Evolutionary conservation across 306 rosid species (phyloP).

Genomic region (Coriaria nepalensis): DNA sequence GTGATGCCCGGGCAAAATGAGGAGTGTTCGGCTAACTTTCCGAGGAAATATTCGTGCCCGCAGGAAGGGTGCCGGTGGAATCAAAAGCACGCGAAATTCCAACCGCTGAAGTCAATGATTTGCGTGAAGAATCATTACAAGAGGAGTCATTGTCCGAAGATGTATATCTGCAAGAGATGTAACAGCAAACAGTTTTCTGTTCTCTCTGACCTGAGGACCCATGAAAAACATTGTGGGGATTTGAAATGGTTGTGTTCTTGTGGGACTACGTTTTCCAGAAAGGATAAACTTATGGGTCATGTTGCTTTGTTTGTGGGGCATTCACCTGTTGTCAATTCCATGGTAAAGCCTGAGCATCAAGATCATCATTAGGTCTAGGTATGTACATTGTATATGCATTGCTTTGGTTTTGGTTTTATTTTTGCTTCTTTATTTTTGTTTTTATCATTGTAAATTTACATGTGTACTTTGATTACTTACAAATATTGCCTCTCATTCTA

Average conservation of each 20-base stretch:
- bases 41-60: constrained; percentile 77
- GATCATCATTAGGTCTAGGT: too few relatives aligned
- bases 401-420: too few relatives aligned
- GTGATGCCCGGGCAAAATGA: too few relatives aligned
- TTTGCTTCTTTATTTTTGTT: too few relatives aligned
- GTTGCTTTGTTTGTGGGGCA: constrained; percentile 71
- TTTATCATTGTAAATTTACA: too few relatives aligned
- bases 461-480: too few relatives aligned
- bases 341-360: too few relatives aligned
- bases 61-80: constrained; percentile 93
- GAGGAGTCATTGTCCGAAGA: constrained; percentile 90
- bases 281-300: constrained; percentile 90
- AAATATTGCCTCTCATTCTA: too few relatives aligned
- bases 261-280: constrained; percentile 86
- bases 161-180: constrained; percentile 88
- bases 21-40: constrained; percentile 14
- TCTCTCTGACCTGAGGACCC: constrained; percentile 78
- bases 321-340: constrained; percentile 22
- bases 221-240: constrained; percentile 95
- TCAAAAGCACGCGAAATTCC: constrained; percentile 60
- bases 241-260: constrained; percentile 79
- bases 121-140: constrained; percentile 92
- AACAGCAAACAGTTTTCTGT: constrained; percentile 75
- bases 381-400: too few relatives aligned
- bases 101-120: constrained; percentile 80